Evolutionary conservation across 176 grass and related monocot species (phyloP), one percentile per base, ranked within the genome.

Genomic region (Eleusine indica): DNA sequence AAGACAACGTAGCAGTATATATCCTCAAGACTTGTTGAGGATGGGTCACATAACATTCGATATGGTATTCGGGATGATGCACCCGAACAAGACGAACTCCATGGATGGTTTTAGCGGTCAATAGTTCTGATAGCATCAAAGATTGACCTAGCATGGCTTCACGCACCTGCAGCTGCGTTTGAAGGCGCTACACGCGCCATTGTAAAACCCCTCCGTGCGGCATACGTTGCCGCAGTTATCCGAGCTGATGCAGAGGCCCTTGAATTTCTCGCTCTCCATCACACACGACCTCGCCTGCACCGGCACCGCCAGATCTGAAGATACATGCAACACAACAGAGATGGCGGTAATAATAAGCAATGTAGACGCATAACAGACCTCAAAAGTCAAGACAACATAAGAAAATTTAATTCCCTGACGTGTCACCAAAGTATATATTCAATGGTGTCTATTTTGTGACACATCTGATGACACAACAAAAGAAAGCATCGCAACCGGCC

Each of bases 191-290:
- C 89, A 91, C 17, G 35, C 71, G 39, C 89, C 89, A 14, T 18
- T 71, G 0, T 7, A 1, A 85, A 91, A 91, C 32, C 89, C 89
- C 66, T 91, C 89, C 18, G 81, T 85, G 32, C 70, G 37, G 52
- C 89, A 91, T 41, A 85, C 71, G 41, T 77, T 88, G 21, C 64
- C 85, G 28, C 89, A 91, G 52, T 88, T 91, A 13, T 53, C 76
- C 0, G 39, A 10, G 44, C 52, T 66, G 41, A 88, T 15, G 81
- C 89, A 91, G 7, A 78, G 2, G 15, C 89, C 85, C 38, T 66
- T 70, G 81, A 91, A 91, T 49, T 58, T 84, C 69, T 72, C n/a
- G 76, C 89, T 91, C 48, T 87, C 30, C 49, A 77, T 71, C 67
- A 81, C 81, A 43, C 85, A 88, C 0, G 53, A 69, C 79, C 89